Evolutionary conservation across 371 early-diverging fungal genomes (phyloP).

Genomic region (Encephalitozoon cuniculi): DNA sequence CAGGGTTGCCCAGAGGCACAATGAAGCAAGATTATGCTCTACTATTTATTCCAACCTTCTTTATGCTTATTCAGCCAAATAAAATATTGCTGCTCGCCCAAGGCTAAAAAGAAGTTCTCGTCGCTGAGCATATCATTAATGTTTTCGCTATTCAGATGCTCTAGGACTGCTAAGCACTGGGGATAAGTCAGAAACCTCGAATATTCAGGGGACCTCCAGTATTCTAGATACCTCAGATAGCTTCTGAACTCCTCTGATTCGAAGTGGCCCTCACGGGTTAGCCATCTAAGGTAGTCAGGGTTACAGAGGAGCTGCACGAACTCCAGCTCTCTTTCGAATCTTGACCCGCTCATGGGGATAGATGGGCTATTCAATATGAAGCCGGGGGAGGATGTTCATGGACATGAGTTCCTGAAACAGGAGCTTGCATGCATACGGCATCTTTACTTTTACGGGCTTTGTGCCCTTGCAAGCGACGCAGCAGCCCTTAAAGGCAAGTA

Average conservation of each 20-base stretch:
- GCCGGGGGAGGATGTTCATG: conserved; percentile 84
- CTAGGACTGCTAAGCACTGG: conserved; percentile 55
- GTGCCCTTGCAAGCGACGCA: conserved; percentile 70
- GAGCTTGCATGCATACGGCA: conserved; percentile 75
- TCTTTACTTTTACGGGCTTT: conserved; percentile 74
- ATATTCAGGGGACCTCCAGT: conserved; percentile 54
- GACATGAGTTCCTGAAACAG: conserved; percentile 83
- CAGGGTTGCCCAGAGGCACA: too few species aligned
- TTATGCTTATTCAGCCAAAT: conserved; percentile 22
- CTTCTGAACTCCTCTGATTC: conserved; percentile 46
- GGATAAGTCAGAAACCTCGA: conserved; percentile 57
- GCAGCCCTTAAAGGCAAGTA: conserved; percentile 74
- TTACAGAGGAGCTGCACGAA: conserved; percentile 61
- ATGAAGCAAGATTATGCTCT: not conserved
- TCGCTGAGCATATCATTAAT: conserved; percentile 23
- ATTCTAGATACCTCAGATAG: conserved; percentile 53
- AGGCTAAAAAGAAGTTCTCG: conserved; percentile 29
- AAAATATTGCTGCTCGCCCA: conserved; percentile 27
- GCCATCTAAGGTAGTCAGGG: conserved; percentile 58
- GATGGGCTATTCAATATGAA: conserved; percentile 38
- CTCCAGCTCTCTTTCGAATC: conserved; percentile 60
- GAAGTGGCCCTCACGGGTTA: conserved; percentile 57
- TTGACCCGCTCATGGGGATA: conserved; percentile 24
- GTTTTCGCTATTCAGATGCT: conserved; percentile 42
- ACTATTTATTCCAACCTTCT: conserved; percentile 4